Conservation (phyloP, 805 yeast species). For the Wickerhamiella musiphila region DNA sequence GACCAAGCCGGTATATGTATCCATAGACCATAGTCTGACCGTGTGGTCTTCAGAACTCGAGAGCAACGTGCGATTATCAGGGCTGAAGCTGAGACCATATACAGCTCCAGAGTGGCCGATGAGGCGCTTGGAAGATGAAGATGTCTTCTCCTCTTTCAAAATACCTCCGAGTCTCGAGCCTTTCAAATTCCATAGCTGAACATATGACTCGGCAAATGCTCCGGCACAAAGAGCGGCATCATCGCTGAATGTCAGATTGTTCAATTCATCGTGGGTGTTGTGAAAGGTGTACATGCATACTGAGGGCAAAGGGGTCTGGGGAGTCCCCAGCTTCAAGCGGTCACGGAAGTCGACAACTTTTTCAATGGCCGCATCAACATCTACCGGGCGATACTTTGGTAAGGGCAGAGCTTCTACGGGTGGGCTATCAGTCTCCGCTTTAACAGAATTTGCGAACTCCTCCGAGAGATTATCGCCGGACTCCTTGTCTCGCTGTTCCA, state of each 20-base stretch:
- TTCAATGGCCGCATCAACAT: constrained; percentile 60
- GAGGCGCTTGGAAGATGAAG: constrained; percentile 29
- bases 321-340: constrained; percentile 40
- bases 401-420: constrained; percentile 59
- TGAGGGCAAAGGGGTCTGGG: constrained; percentile 72
- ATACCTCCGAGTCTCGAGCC: constrained; percentile 53
- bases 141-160: constrained; percentile 17
- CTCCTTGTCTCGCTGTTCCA: constrained; percentile 54
- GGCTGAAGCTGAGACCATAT: constrained; percentile 76
- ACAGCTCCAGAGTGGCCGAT: constrained; percentile 93
- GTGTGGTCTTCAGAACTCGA: constrained; percentile 86
- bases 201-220: constrained; percentile 83
- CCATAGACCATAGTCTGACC: constrained; percentile 84
- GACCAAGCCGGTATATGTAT: constrained; percentile 74
- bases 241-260: constrained; percentile 72
- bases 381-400: constrained; percentile 66
- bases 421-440: constrained; percentile 39
- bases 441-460: constrained; percentile 43
- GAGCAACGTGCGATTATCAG: constrained; percentile 66
- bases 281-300: constrained; percentile 98
- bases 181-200: constrained; percentile 84
- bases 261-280: constrained; percentile 76
- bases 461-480: constrained; percentile 34
- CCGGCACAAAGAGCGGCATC: constrained; percentile 81
- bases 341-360: constrained; percentile 71